Conservation (phyloP, 192 early-diverging fungal genomes). For the Backusella liffmaniae region DNA sequence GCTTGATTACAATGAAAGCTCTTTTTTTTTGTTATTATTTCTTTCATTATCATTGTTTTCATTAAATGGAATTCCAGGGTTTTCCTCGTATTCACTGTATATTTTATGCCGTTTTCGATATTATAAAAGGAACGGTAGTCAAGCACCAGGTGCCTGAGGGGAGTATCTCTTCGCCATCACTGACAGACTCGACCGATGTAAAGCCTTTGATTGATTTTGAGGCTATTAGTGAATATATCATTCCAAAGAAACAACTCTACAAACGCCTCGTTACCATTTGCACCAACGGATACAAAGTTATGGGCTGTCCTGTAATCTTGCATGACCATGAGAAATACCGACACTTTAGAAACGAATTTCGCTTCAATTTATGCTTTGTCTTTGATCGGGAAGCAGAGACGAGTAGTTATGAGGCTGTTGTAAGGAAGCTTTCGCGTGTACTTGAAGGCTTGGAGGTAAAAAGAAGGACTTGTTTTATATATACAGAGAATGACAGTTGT, state of each 20-base stretch:
- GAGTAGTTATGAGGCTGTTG: constrained; percentile 83
- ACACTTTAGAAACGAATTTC: constrained; percentile 78
- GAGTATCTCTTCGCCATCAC: constrained; percentile 45
- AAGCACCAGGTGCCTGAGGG: constrained; percentile 77
- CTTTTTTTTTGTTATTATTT: neutral
- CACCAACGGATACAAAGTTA: constrained; percentile 66
- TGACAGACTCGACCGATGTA: constrained; percentile 9
- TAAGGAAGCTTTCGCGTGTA: constrained; percentile 81
- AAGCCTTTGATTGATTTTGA: constrained; percentile 71
- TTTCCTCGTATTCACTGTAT: constrained; percentile 75
- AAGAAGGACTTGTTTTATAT: neutral
- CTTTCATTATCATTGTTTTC: neutral
- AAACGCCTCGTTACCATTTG: constrained; percentile 73
- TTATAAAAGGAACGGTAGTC: constrained; percentile 71
- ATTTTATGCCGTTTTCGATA: constrained; percentile 83
- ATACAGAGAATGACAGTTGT: neutral
- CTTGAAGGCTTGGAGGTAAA: constrained; percentile 78
- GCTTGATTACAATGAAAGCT: neutral
- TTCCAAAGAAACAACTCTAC: constrained; percentile 79
- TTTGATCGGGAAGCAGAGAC: constrained; percentile 85
- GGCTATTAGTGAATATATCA: constrained; percentile 77
- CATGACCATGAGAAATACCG: constrained; percentile 50
- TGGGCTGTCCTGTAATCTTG: constrained; percentile 77
- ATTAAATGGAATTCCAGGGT: constrained; percentile 46
- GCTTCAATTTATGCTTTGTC: constrained; percentile 95